phyloP scores from a whole-genome alignment of 2,329 filamentous ascomycete genomes.

The Cercospora beticola region DNA sequence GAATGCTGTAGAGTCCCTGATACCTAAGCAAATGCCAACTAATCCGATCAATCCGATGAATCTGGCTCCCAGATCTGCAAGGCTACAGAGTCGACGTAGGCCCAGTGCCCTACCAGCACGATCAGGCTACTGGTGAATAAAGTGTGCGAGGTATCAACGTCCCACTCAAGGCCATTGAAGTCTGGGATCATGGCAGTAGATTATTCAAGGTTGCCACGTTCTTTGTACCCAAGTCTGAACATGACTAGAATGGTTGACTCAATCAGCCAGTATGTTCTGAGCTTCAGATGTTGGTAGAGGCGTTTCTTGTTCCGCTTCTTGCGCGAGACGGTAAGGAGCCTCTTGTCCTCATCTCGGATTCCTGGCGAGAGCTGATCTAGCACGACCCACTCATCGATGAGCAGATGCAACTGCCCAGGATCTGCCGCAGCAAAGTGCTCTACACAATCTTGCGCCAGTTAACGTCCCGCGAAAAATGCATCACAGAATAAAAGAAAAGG shows the following conservation, averaged over 20 bases:
- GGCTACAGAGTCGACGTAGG: neutral
- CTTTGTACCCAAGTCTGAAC: neutral
- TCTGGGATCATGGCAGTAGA: neutral
- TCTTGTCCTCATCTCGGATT: neutral
- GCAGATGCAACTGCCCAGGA: neutral
- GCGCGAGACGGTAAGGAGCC: neutral
- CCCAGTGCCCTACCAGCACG: neutral
- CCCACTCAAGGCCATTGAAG: neutral
- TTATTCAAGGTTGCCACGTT: neutral
- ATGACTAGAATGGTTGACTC: neutral
- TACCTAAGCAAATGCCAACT: neutral
- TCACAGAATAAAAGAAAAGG: neutral
- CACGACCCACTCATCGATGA: neutral
- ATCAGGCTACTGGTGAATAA: neutral
- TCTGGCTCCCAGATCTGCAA: neutral
- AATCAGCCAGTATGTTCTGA: neutral
- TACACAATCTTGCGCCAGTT: neutral
- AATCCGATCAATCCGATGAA: neutral
- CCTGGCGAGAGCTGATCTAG: neutral
- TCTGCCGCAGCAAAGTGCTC: neutral
- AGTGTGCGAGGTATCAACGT: neutral
- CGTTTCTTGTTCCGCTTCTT: neutral
- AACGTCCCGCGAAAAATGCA: neutral
- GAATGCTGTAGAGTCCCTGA: neutral
- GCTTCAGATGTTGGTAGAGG: neutral